These are phyloP conservation scores for Aquilaria malaccensis DNA, from an alignment of 345 rosid species.

Conservation along the genomic window DNA sequence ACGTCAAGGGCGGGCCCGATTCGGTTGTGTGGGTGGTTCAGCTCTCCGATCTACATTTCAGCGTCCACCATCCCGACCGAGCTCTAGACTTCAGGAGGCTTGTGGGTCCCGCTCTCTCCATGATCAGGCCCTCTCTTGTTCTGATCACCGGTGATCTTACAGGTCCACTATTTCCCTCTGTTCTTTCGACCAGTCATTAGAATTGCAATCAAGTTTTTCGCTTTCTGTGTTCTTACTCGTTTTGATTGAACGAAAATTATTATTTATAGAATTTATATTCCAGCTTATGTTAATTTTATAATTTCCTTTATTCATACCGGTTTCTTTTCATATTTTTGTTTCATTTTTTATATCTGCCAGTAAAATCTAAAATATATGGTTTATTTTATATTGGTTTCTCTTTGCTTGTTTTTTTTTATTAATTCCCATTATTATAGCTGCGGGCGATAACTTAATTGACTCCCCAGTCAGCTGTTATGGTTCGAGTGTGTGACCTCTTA, in stretches of 20 bases:
- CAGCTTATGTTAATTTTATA: background rate
- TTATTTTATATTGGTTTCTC: background rate
- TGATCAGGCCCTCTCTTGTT: conserved; percentile 83
- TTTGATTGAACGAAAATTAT: too few species aligned
- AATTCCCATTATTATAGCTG: too few species aligned
- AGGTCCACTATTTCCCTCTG: conserved; percentile 27
- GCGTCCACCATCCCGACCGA: conserved; percentile 83
- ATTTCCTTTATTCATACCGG: background rate
- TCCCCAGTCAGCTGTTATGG: too few species aligned
- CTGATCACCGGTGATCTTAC: conserved; percentile 95
- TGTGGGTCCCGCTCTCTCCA: conserved; percentile 60
- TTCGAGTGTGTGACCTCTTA: too few species aligned
- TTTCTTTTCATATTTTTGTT: too few species aligned
- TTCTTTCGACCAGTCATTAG: too few species aligned
- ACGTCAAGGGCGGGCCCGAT: conserved; percentile 55
- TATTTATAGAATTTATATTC: too few species aligned
- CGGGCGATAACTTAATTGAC: too few species aligned
- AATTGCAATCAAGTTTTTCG: too few species aligned
- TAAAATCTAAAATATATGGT: too few species aligned
- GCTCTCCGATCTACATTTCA: conserved; percentile 98
- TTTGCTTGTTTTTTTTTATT: background rate
- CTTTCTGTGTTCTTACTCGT: background rate
- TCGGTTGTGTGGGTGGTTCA: conserved; percentile 86
- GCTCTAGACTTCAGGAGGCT: conserved; percentile 55
- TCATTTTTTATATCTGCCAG: too few species aligned